Evolutionary conservation across 2,329 filamentous ascomycete species (phyloP).

Genomic region (Fusarium sambucinum): DNA sequence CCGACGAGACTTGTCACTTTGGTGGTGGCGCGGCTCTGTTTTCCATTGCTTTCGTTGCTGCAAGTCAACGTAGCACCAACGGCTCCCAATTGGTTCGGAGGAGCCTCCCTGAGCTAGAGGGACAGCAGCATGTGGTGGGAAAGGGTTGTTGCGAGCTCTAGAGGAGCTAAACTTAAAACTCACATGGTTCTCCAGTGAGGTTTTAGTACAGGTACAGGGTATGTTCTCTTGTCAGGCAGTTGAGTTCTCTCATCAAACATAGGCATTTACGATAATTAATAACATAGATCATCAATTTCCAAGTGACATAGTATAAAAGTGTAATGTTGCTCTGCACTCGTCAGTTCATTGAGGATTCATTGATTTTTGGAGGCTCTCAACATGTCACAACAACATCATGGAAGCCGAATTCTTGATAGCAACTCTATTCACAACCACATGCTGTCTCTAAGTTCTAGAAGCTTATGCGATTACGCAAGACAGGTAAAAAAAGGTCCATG

Average conservation of each 20-base stretch:
- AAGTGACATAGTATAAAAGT: background rate
- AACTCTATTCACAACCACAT: background rate
- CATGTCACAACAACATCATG: background rate
- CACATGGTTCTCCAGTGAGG: slow-evolving; percentile 15
- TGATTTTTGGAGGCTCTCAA: background rate
- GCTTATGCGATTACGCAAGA: background rate
- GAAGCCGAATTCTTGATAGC: background rate
- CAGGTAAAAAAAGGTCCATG: background rate
- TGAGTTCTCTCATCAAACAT: background rate
- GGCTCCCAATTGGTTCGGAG: slow-evolving; percentile 16
- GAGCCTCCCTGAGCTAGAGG: slow-evolving; percentile 5
- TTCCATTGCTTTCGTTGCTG: background rate
- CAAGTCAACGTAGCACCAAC: slow-evolving; percentile 9
- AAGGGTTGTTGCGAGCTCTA: slow-evolving; percentile 27
- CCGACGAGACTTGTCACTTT: slow-evolving; percentile 14
- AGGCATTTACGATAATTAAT: background rate
- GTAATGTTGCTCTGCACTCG: no score
- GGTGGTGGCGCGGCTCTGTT: slow-evolving; percentile 34
- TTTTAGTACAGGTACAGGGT: background rate
- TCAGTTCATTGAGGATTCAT: no score
- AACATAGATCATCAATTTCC: background rate
- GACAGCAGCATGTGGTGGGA: slow-evolving; percentile 21
- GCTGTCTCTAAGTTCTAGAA: background rate
- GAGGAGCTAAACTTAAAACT: slow-evolving; percentile 28
- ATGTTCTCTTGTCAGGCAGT: background rate